phyloP scores from a whole-genome alignment of 306 rosid genomes.

The Gastrolobium villosum region DNA sequence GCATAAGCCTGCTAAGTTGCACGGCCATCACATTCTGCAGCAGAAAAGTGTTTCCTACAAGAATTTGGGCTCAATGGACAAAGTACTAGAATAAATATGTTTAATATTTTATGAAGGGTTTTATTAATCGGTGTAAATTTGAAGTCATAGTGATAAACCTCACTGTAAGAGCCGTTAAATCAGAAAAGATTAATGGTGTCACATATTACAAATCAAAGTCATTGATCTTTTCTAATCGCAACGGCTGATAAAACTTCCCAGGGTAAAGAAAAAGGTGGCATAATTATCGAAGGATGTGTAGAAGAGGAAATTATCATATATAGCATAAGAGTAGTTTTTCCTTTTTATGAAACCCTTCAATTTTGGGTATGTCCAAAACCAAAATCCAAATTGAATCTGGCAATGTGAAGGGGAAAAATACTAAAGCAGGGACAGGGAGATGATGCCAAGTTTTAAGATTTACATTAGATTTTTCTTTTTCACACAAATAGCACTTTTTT shows the following conservation, averaged over 20 bases:
- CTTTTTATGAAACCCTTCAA: neutral
- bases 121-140: too few species aligned
- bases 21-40: neutral
- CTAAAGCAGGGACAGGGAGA: slow-evolving; percentile 10
- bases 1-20: neutral
- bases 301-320: too few species aligned
- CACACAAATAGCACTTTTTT: slow-evolving; percentile 31
- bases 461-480: slow-evolving; percentile 39
- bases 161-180: too few species aligned
- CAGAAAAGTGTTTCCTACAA: neutral
- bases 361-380: slow-evolving; percentile 37
- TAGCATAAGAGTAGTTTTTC: too few species aligned
- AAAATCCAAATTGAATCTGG: neutral
- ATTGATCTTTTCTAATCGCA: too few species aligned
- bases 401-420: slow-evolving; percentile 24
- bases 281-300: too few species aligned
- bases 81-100: neutral
- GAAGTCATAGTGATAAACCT: too few species aligned
- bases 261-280: too few species aligned
- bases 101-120: too few species aligned
- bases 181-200: too few species aligned
- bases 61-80: neutral
- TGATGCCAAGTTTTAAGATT: slow-evolving; percentile 40
- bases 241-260: too few species aligned
- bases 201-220: too few species aligned